A percentile compares a stretch with the other conserved stretches of the same genome.
Evolutionary conservation across 2,329 filamentous ascomycete species (phyloP).

Genomic region (Chaetomium globosum): DNA sequence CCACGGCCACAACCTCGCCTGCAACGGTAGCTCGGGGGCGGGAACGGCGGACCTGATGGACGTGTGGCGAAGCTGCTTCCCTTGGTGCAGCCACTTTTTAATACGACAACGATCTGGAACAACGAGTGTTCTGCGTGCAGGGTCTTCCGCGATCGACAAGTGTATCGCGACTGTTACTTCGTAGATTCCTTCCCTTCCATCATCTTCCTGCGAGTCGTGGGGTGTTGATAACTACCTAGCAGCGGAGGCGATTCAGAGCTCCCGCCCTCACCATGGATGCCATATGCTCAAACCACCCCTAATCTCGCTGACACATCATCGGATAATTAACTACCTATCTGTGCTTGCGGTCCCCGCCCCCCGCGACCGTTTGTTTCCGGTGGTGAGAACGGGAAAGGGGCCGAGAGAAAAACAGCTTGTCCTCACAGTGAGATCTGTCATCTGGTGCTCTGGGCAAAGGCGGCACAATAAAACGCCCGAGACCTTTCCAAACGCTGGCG

Average conservation of each 20-base stretch:
- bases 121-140: not conserved
- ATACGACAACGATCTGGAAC: not conserved
- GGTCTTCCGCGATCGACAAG: not conserved
- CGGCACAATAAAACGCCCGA: not conserved
- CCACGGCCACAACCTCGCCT: not conserved
- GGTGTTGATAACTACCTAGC: not conserved
- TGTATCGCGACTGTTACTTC: not conserved
- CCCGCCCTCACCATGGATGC: no score
- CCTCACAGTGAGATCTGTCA: slow-evolving; percentile 7
- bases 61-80: slow-evolving; percentile 20
- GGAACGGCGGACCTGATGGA: not conserved
- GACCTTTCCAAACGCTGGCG: not conserved
- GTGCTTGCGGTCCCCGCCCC: not conserved
- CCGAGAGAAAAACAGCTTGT: slow-evolving; percentile 5
- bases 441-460: slow-evolving; percentile 2
- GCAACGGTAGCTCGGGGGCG: not conserved
- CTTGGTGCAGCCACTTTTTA: slow-evolving; percentile 6
- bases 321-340: no score
- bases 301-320: not conserved
- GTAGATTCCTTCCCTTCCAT: not conserved
- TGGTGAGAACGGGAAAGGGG: not conserved
- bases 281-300: not conserved
- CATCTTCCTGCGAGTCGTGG: not conserved
- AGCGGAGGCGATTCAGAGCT: not conserved
- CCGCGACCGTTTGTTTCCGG: slow-evolving; percentile 2